Evolutionary conservation across 345 rosid species (phyloP).

Genomic region (Kandelia obovata): DNA sequence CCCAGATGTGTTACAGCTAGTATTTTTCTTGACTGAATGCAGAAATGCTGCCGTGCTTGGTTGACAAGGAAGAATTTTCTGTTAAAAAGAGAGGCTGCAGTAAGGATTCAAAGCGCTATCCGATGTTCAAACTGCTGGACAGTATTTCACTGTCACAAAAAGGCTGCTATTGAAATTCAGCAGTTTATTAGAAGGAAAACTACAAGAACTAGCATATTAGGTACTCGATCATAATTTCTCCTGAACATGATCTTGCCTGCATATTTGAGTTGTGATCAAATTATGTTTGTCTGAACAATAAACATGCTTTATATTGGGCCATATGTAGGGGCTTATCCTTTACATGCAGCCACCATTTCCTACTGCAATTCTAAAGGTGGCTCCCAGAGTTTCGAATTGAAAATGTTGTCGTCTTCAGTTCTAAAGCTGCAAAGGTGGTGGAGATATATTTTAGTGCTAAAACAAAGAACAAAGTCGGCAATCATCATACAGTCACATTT

Average conservation of each 20-base stretch:
- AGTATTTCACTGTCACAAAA: constrained; percentile 32
- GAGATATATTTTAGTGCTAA: constrained; percentile 47
- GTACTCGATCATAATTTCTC: constrained; percentile 31
- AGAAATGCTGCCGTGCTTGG: constrained; percentile 66
- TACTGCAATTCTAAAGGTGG: constrained; percentile 16
- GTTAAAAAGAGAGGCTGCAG: constrained; percentile 41
- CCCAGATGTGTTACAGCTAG: background rate
- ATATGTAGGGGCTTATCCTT: constrained; percentile 44
- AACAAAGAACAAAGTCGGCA: constrained; percentile 46
- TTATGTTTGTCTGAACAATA: constrained; percentile 7
- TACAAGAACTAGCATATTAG: constrained; percentile 56
- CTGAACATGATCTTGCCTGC: background rate
- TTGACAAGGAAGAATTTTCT: constrained; percentile 47
- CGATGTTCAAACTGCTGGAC: constrained; percentile 37
- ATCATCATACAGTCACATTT: constrained; percentile 52
- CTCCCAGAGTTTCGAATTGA: constrained; percentile 29
- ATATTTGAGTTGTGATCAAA: background rate
- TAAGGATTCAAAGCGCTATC: constrained; percentile 55
- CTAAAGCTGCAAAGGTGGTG: constrained; percentile 84
- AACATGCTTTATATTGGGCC: constrained; percentile 11
- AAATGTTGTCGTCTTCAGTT: constrained; percentile 33
- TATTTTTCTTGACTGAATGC: constrained; percentile 19
- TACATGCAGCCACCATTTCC: constrained; percentile 14
- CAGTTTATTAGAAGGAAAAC: constrained; percentile 49
- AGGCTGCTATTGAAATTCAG: constrained; percentile 61